Conservation (phyloP, 108 stramenopile genomes). For the Schizochytrium sp. region DNA sequence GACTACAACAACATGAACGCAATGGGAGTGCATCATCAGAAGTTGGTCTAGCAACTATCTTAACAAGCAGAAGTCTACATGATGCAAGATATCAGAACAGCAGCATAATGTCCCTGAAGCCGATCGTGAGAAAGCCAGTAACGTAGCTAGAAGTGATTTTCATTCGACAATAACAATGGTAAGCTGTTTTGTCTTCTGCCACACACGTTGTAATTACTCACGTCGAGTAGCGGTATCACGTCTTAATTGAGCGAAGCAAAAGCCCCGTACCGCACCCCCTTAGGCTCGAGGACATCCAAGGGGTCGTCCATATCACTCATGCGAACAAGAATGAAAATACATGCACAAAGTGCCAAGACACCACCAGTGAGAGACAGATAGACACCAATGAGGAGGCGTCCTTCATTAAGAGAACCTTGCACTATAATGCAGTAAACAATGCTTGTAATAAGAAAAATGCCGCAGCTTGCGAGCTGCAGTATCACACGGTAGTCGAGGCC, state of each 20-base stretch:
- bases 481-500: slow-evolving; percentile 12
- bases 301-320: slow-evolving; percentile 38
- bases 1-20: too few relatives aligned
- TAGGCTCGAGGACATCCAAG: not conserved
- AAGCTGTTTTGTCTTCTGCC: too few relatives aligned
- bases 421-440: slow-evolving; percentile 7
- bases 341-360: not conserved
- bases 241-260: not conserved
- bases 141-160: too few relatives aligned
- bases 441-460: not conserved
- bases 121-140: too few relatives aligned
- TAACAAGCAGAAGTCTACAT: too few relatives aligned
- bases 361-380: not conserved
- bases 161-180: too few relatives aligned
- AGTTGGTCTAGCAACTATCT: too few relatives aligned
- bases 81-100: too few relatives aligned
- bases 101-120: too few relatives aligned
- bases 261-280: not conserved
- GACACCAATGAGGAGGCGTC: not conserved
- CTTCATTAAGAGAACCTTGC: not conserved
- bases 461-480: slow-evolving; percentile 37
- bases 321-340: not conserved
- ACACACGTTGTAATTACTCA: too few relatives aligned
- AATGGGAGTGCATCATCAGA: too few relatives aligned
- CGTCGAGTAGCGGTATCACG: too few relatives aligned